phyloP scores from a whole-genome alignment of 768 basidiomycete genomes.

The Tubosaeta sp. region DNA sequence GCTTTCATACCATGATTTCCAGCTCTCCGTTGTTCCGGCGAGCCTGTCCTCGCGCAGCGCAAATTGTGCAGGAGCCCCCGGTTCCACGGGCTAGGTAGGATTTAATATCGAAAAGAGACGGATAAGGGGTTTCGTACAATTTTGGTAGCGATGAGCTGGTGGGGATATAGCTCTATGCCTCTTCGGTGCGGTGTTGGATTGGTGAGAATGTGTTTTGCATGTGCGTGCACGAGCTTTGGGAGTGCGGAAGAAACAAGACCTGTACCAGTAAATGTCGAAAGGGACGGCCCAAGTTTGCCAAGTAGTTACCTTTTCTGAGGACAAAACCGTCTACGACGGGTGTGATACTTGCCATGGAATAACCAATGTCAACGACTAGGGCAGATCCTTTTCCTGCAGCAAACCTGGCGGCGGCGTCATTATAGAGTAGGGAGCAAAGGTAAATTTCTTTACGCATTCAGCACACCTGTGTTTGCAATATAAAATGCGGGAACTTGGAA shows the following conservation, averaged over 20 bases:
- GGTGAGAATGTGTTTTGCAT: conserved; percentile 66
- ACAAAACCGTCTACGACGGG: conserved; percentile 98
- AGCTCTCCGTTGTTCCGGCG: conserved; percentile 70
- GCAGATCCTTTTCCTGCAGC: conserved; percentile 98
- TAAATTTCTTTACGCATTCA: conserved; percentile 70
- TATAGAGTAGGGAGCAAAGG: conserved; percentile 1
- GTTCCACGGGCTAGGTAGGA: conserved; percentile 63
- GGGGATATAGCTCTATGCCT: conserved; percentile 70
- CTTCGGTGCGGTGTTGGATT: conserved; percentile 45
- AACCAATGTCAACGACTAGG: conserved; percentile 90
- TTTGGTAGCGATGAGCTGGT: conserved; percentile 88
- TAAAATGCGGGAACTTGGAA: conserved; percentile 95
- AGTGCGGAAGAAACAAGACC: conserved; percentile 75
- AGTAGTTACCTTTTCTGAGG: conserved; percentile 74
- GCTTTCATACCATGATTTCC: conserved; percentile 75
- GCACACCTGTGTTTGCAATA: conserved; percentile 89
- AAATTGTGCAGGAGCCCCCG: conserved; percentile 59
- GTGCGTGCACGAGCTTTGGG: conserved; percentile 75
- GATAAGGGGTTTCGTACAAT: conserved; percentile 36
- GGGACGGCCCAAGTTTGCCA: background rate
- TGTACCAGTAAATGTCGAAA: conserved; percentile 27
- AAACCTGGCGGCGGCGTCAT: conserved; percentile 52
- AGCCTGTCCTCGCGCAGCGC: conserved; percentile 72
- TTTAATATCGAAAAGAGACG: conserved; percentile 5
- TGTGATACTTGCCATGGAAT: conserved; percentile 83